Base-by-base conservation (phyloP, 495 filamentous ascomycete genomes). In the Bryoglossum gracile region DNA sequence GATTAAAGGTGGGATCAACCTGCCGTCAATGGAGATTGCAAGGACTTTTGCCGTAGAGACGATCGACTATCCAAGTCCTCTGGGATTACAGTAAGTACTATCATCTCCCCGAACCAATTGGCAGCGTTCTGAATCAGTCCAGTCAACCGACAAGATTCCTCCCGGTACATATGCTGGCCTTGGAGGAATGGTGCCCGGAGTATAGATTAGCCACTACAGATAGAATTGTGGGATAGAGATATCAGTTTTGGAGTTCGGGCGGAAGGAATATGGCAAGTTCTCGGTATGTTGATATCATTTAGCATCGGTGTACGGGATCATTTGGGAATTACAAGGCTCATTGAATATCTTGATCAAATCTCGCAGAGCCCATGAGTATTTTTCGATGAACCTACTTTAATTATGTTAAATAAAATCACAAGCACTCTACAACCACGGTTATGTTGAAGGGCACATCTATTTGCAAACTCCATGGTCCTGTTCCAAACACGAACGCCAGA, bases 21-120 rank as follows among this genome's bases (percentile, higher is more conserved):
- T 58, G 8, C 55, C 55, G 4, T 37, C 26, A 17, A 45, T 51
- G 43, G 55, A 58, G 33, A 44, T 54, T 37, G 55, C 55, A 30
- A 48, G 50, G n/a, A 54, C 41, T 1, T 58, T 58, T 46, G 47
- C 50, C 0, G 55, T 58, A 13, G 55, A 58, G 23, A 51, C 55
- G 33, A 58, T 58, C 21, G 46, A 51, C 28, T 54, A 50, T 45
- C 46, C 46, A 3, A 37, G 35, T 40, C 55, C 55, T 10, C 21
- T 58, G 23, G 55, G 55, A 17, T 34, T 53, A 37, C 50, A 57
- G 54, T 52, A 48, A 44, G 48, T 47, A 22, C 46, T 28, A 19
- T 9, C 13, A 18, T 14, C 33, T 16, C 28, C n/a, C n/a, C n/a
- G n/a, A n/a, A n/a, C n/a, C n/a, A n/a, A n/a, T n/a, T n/a, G n/a